Percentiles rank a stretch among this genome's conserved stretches.
phyloP scores from a whole-genome alignment of 2,329 filamentous ascomycete species.

The Beauveria medogensis region DNA sequence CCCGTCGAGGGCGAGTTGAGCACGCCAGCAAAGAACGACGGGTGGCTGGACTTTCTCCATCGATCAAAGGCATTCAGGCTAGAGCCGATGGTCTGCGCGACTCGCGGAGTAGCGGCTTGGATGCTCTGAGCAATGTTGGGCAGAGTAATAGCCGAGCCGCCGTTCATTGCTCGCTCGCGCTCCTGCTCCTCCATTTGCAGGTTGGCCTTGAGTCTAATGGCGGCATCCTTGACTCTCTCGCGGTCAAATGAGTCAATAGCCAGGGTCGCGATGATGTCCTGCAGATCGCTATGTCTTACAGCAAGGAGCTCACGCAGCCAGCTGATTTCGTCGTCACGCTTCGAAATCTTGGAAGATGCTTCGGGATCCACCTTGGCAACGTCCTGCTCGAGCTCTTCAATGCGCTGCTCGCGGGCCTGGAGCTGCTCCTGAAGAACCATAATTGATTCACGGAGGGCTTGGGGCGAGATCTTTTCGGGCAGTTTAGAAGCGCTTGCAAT shows the following conservation, averaged over 20 bases:
- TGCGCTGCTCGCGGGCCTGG: constrained; percentile 82
- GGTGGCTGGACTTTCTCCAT: constrained; percentile 68
- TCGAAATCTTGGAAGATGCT: constrained; percentile 72
- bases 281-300: constrained; percentile 82
- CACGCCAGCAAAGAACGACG: constrained; percentile 40
- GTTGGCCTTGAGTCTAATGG: constrained; percentile 87
- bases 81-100: constrained; percentile 72
- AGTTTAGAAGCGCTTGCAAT: constrained; percentile 37
- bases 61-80: constrained; percentile 90
- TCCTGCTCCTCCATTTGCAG: constrained; percentile 98
- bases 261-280: constrained; percentile 80
- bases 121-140: constrained; percentile 72
- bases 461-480: constrained; percentile 84
- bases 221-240: constrained; percentile 75
- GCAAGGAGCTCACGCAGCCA: constrained; percentile 92
- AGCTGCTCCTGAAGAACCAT: constrained; percentile 94
- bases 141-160: constrained; percentile 57
- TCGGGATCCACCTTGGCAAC: constrained; percentile 65
- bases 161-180: constrained; percentile 73
- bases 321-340: constrained; percentile 85
- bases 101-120: constrained; percentile 70
- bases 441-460: constrained; percentile 91
- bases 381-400: constrained; percentile 76
- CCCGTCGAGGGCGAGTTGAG: constrained; percentile 34
- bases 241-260: constrained; percentile 68